Conservation (phyloP, 768 basidiomycete genomes). For the Chalciporus sphaerocephalus region DNA sequence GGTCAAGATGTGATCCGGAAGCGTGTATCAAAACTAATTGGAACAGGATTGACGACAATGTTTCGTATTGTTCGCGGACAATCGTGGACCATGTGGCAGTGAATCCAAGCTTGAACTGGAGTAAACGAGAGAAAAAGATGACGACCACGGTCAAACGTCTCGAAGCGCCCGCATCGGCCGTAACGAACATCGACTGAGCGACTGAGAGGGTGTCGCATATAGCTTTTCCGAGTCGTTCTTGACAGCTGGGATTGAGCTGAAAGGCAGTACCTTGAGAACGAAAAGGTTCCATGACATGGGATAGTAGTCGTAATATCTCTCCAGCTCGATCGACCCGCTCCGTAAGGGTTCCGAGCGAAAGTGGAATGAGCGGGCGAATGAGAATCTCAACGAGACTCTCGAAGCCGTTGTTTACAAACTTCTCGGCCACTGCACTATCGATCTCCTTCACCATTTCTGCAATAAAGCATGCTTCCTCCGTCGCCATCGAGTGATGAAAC, state of each 20-base stretch:
- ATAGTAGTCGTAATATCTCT: constrained; percentile 65
- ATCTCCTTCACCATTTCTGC: constrained; percentile 78
- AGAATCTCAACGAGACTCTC: constrained; percentile 59
- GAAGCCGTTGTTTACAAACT: constrained; percentile 77
- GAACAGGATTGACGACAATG: constrained; percentile 43
- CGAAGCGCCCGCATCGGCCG: constrained; percentile 17
- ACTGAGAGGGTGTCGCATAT: constrained; percentile 44
- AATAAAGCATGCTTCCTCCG: constrained; percentile 78
- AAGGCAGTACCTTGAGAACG: constrained; percentile 47
- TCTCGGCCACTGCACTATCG: constrained; percentile 59
- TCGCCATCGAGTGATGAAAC: constrained; percentile 68
- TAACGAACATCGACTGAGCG: constrained; percentile 36
- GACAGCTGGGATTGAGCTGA: constrained; percentile 41
- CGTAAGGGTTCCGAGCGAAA: constrained; percentile 28
- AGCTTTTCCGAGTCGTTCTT: constrained; percentile 53
- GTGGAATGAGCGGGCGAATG: constrained; percentile 26
- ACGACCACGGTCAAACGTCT: constrained; percentile 38
- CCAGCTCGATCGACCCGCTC: constrained; percentile 52
- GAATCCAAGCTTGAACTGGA: constrained; percentile 74
- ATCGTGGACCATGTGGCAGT: constrained; percentile 51
- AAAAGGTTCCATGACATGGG: constrained; percentile 64
- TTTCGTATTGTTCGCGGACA: constrained; percentile 43
- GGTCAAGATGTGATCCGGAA: constrained; percentile 48
- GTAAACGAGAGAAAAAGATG: constrained; percentile 57
- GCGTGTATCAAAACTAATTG: constrained; percentile 53